Percentiles rank a stretch among this genome's conserved stretches.
Conservation (phyloP, 2,329 filamentous ascomycete species). For the Beauveria sp. region DNA sequence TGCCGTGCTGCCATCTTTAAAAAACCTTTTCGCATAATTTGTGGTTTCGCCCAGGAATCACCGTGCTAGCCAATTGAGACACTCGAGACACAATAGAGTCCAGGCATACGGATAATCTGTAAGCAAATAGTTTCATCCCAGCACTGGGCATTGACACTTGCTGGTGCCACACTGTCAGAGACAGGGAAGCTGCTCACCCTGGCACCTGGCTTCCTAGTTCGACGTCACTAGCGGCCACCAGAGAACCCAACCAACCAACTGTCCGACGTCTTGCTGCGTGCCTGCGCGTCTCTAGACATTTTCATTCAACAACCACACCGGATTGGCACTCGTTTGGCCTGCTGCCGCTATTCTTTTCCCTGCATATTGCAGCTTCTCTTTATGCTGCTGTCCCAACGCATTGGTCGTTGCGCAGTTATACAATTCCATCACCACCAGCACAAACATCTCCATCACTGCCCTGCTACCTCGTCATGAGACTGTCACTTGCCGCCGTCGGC, state of each 20-base stretch:
- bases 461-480: background rate
- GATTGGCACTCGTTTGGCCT: background rate
- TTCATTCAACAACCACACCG: background rate
- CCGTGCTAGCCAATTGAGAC: background rate
- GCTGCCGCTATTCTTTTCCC: background rate
- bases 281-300: background rate
- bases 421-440: background rate
- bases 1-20: too few species aligned
- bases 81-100: background rate
- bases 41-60: too few species aligned
- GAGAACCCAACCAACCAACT: background rate
- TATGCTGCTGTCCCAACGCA: background rate
- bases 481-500: background rate
- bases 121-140: constrained; percentile 1
- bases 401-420: background rate
- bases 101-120: background rate
- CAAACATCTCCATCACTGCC: background rate
- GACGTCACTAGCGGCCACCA: background rate
- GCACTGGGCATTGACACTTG: background rate
- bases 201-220: background rate
- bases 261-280: background rate
- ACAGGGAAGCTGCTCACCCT: background rate
- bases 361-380: background rate
- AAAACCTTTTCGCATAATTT: background rate
- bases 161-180: background rate